Evolutionary conservation across 2,329 filamentous ascomycete genomes (phyloP).

Genomic region (Aaosphaeria pasadenensis): DNA sequence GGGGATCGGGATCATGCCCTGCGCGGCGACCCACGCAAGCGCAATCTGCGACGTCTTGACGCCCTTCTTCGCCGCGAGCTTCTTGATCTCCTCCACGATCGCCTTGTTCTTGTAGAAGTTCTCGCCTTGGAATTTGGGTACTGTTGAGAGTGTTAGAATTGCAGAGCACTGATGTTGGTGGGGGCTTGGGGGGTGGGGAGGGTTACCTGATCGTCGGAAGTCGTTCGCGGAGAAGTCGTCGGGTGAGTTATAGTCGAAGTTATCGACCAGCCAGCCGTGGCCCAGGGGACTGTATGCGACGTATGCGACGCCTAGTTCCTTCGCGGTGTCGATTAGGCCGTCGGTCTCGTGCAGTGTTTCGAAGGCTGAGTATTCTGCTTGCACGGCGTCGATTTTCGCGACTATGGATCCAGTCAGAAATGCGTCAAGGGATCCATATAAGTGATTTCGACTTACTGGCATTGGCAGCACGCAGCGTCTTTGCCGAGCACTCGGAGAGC

Average conservation of each 20-base stretch:
- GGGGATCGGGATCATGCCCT: slow-evolving; percentile 51
- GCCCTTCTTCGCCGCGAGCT: slow-evolving; percentile 45
- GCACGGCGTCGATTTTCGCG: slow-evolving; percentile 41
- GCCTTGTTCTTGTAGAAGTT: slow-evolving; percentile 38
- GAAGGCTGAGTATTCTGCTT: slow-evolving; percentile 53
- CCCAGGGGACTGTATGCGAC: slow-evolving; percentile 40
- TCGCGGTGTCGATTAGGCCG: slow-evolving; percentile 36
- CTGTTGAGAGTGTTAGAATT: neutral
- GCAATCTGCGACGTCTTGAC: slow-evolving; percentile 58
- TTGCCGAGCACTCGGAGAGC: slow-evolving; percentile 44
- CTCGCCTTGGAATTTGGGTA: slow-evolving; percentile 43
- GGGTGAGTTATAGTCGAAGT: slow-evolving; percentile 23
- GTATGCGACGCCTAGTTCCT: slow-evolving; percentile 43
- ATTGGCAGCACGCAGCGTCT: slow-evolving; percentile 48
- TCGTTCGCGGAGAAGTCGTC: slow-evolving; percentile 41
- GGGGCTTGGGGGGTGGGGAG: neutral
- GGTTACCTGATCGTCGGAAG: neutral
- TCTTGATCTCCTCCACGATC: slow-evolving; percentile 28
- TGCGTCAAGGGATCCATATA: neutral
- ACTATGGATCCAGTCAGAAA: neutral
- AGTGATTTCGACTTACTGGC: slow-evolving; percentile 40
- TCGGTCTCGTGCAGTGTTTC: slow-evolving; percentile 45
- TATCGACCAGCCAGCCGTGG: slow-evolving; percentile 28
- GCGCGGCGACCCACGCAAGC: slow-evolving; percentile 37
- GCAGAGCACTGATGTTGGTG: neutral